Base-by-base conservation (phyloP, 805 yeast species). In the Wickerhamiella sorbophila region DNA sequence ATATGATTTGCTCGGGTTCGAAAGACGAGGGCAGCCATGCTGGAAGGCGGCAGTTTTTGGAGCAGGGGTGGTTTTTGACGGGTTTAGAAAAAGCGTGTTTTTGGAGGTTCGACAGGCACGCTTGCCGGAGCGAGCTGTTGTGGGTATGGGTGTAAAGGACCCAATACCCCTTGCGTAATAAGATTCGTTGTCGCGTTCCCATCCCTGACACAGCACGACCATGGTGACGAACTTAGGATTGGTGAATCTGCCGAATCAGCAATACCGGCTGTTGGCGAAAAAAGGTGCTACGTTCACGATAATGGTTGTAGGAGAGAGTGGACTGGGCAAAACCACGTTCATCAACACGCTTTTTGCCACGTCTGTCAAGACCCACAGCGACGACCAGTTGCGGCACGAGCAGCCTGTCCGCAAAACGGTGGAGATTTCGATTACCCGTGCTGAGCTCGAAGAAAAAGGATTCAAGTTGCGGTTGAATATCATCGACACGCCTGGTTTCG, bases 291-390 rank as follows among this genome's bases (percentile, higher is more conserved):
- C 76, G 20, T 80, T 83, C 61, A 84, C 93, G 36, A 54, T 87
- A 43, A 75, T 86, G 81, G 75, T 85, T 31, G 86, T 80, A 38
- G 95, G 96, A 24, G 86, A 80, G 59, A 68, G 80, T 39, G 95
- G 95, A 3, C 67, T 82, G 40, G 95, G 94, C 36, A 72, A 69
- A 38, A 55, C 60, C 33, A 60, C 63, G 8, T 83, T 86, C 48
- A 64, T 85, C 51, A 83, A 87, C 65, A 77, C 93, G 6, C 67
- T 87, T 48, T 81, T 84, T 58, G 77, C 79, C 36, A 62, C 77
- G 1, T 40, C 64, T 59, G 40, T 58, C 58, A 50, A 66, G 61
- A 54, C 62, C 47, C 61, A 63, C 54, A 51, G 60, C 50, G 71
- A 69, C 56, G 54, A 65, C 51, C 48, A 51, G 40, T 49, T 50